Evolutionary conservation across 768 basidiomycete species (phyloP).

Genomic region (Artomyces pyxidatus): DNA sequence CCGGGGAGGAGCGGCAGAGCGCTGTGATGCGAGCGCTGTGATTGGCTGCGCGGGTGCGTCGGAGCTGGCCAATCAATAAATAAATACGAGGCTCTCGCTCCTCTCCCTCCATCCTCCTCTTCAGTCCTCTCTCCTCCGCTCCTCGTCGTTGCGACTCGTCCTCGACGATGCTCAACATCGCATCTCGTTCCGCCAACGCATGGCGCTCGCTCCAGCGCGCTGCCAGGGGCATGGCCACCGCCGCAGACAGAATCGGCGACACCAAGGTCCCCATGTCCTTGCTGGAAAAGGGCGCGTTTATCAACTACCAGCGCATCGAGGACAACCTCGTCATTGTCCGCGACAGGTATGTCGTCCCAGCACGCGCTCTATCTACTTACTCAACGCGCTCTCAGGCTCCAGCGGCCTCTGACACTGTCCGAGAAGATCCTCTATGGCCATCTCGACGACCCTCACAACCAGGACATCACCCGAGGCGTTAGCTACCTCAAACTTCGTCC

Average conservation of each 20-base stretch:
- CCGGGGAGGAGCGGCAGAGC: no score
- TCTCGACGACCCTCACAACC: slow-evolving; percentile 87
- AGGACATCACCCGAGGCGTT: slow-evolving; percentile 84
- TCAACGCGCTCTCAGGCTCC: slow-evolving; percentile 64
- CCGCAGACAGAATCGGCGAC: slow-evolving; percentile 68
- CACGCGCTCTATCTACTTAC: no score
- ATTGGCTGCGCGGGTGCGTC: no score
- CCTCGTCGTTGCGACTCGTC: slow-evolving; percentile 7
- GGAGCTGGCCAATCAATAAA: no score
- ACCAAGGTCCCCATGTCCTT: slow-evolving; percentile 87
- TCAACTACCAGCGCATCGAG: slow-evolving; percentile 97
- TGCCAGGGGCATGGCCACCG: slow-evolving; percentile 67
- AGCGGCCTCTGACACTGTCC: slow-evolving; percentile 86
- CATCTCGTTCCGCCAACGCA: slow-evolving; percentile 14
- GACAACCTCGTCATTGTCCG: slow-evolving; percentile 90
- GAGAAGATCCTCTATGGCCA: slow-evolving; percentile 99
- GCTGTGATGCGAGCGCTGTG: no score
- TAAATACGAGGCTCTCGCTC: no score
- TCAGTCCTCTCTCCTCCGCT: no score
- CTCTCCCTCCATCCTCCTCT: no score
- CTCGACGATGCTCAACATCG: slow-evolving; percentile 15
- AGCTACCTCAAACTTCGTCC: slow-evolving; percentile 98
- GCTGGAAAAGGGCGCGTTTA: slow-evolving; percentile 73
- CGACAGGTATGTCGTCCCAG: slow-evolving; percentile 45
- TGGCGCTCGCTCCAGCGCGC: slow-evolving; percentile 15